These are phyloP conservation scores for Chenopodium quinoa DNA, from an alignment of 148 eudicot species.

Conservation along the genomic window DNA sequence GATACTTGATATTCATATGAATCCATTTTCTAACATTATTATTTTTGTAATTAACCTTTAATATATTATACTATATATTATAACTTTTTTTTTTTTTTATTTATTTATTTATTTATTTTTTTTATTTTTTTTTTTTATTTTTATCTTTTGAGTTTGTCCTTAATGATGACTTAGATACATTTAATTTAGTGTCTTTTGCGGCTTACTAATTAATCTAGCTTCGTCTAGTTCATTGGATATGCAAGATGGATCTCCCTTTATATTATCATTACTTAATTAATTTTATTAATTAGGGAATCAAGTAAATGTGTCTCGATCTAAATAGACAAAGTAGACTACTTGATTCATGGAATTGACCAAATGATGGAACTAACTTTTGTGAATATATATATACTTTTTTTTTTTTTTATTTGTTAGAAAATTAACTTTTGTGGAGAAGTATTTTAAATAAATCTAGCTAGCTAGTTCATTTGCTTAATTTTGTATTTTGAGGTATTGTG, in stretches of 20 bases:
- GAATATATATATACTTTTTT: background rate
- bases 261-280: background rate
- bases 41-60: background rate
- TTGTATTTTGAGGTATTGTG: too few relatives aligned
- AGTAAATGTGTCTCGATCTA: background rate
- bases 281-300: background rate
- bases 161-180: constrained; percentile 21
- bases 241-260: background rate
- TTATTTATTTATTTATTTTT: too few relatives aligned
- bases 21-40: background rate
- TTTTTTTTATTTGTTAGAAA: background rate
- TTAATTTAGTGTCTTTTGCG: constrained; percentile 19
- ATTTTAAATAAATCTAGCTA: too few relatives aligned
- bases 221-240: constrained; percentile 20
- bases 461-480: too few relatives aligned
- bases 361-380: background rate
- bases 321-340: constrained; percentile 7
- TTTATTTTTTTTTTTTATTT: background rate
- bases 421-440: too few relatives aligned
- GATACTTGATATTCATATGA: constrained; percentile 2
- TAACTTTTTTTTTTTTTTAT: too few relatives aligned
- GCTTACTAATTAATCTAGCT: constrained; percentile 8
- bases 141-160: constrained; percentile 16
- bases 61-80: background rate
- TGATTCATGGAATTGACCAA: constrained; percentile 16